Percentiles rank a stretch among this genome's conserved stretches.
Conservation (phyloP, 2,329 filamentous ascomycete genomes). For the Pyrenochaeta sp. region DNA sequence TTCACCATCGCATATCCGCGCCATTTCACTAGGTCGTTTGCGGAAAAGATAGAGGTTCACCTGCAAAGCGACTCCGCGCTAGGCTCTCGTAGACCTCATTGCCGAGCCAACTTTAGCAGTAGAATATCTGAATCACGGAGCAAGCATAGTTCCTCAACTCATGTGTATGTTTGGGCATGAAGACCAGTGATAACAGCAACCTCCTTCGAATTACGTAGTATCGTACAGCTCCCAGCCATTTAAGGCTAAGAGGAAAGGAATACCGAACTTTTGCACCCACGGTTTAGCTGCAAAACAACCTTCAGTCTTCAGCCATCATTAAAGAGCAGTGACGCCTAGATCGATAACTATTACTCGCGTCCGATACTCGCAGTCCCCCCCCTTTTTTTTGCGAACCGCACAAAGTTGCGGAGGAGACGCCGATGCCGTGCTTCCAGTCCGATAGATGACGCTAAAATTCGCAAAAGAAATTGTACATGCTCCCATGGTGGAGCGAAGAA, state of each 20-base stretch:
- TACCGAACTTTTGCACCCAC: background rate
- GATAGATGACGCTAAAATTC: constrained; percentile 1
- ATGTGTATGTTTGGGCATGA: too few species aligned
- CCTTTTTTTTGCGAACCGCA: background rate
- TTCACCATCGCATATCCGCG: too few species aligned
- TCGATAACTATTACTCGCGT: background rate
- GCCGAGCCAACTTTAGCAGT: too few species aligned
- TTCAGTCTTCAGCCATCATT: background rate
- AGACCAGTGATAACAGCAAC: background rate
- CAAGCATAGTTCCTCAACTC: too few species aligned
- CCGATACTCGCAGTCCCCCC: background rate
- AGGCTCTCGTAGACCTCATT: too few species aligned
- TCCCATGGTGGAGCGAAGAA: background rate
- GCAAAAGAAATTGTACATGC: background rate
- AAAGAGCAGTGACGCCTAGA: background rate
- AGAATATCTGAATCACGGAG: too few species aligned
- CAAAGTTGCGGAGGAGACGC: constrained; percentile 3
- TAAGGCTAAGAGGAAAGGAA: background rate
- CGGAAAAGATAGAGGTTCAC: too few species aligned
- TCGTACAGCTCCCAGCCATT: background rate
- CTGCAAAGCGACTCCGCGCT: too few species aligned
- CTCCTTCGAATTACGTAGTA: background rate
- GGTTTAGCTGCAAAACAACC: background rate
- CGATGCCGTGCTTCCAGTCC: constrained; percentile 18
- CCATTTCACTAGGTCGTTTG: too few species aligned